Conservation (phyloP, 1,284 basidiomycete species). For the Golubevia sp. region DNA sequence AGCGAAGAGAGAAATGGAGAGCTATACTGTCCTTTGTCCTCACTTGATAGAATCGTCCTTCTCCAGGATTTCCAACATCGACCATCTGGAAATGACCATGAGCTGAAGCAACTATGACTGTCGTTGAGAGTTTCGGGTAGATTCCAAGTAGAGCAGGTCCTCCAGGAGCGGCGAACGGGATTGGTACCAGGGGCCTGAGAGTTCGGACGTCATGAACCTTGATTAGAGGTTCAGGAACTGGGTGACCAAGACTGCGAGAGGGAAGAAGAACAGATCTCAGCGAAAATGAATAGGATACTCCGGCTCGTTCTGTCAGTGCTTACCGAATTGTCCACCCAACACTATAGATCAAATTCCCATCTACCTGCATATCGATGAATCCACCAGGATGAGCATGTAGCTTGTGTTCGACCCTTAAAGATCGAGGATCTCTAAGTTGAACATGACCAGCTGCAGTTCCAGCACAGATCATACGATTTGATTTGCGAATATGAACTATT, state of each 20-base stretch:
- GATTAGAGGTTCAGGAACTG: constrained; percentile 86
- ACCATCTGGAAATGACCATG: constrained; percentile 88
- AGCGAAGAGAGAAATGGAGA: constrained; percentile 26
- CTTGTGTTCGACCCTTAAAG: constrained; percentile 45
- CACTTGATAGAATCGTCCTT: constrained; percentile 77
- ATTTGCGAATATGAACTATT: constrained; percentile 43
- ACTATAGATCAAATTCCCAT: constrained; percentile 51
- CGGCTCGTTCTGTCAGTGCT: constrained; percentile 12
- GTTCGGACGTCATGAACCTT: constrained; percentile 89
- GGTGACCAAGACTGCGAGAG: constrained; percentile 76
- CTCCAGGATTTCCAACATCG: constrained; percentile 75
- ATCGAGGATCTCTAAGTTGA: constrained; percentile 54
- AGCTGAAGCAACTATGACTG: constrained; percentile 78
- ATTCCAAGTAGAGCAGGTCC: constrained; percentile 85
- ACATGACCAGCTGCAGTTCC: constrained; percentile 47
- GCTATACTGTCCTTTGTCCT: constrained; percentile 11
- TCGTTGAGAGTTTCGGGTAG: constrained; percentile 78
- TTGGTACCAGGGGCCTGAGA: constrained; percentile 77
- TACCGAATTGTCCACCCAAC: constrained; percentile 58
- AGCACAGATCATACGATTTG: constrained; percentile 34
- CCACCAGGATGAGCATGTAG: constrained; percentile 59
- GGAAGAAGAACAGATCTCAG: constrained; percentile 1
- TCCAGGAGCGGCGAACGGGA: constrained; percentile 76
- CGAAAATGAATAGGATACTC: constrained; percentile 4
- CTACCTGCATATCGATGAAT: constrained; percentile 54